A percentile compares a stretch with the other conserved stretches of the same genome.
phyloP scores from a whole-genome alignment of 2,329 filamentous ascomycete species.

The Pseudomassariella vexata region DNA sequence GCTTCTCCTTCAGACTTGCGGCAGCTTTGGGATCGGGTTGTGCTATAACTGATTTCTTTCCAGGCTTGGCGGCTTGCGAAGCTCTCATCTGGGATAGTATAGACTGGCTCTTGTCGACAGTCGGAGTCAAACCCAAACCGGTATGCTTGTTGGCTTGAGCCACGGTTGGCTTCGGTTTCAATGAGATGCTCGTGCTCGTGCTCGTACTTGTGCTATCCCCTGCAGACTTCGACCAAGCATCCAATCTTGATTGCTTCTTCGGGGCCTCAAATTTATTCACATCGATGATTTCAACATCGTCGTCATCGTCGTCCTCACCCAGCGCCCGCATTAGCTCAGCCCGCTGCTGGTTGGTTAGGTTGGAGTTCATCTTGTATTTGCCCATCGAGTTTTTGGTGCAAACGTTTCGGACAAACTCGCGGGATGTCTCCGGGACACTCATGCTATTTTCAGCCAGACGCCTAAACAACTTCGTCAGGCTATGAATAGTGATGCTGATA shows the following conservation, averaged over 20 bases:
- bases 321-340: slow-evolving; percentile 69
- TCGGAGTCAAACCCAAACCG: slow-evolving; percentile 36
- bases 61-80: slow-evolving; percentile 16
- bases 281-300: slow-evolving; percentile 42
- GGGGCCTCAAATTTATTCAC: slow-evolving; percentile 28
- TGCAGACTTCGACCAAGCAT: slow-evolving; percentile 54
- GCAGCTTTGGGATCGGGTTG: slow-evolving; percentile 24
- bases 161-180: slow-evolving; percentile 9
- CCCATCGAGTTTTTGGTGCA: slow-evolving; percentile 55
- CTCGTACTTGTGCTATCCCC: slow-evolving; percentile 26
- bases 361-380: slow-evolving; percentile 63
- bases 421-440: slow-evolving; percentile 56
- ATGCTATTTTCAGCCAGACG: slow-evolving; percentile 75
- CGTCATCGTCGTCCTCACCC: slow-evolving; percentile 50
- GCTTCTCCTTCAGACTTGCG: slow-evolving; percentile 55
- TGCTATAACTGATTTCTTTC: slow-evolving; percentile 3
- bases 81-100: slow-evolving; percentile 41
- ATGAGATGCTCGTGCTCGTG: slow-evolving; percentile 16
- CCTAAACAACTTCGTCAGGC: slow-evolving; percentile 78
- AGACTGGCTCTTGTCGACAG: slow-evolving; percentile 37
- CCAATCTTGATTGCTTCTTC: slow-evolving; percentile 56
- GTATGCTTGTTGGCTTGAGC: slow-evolving; percentile 38
- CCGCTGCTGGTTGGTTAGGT: slow-evolving; percentile 74
- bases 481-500: slow-evolving; percentile 71
- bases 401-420: slow-evolving; percentile 59